A percentile compares a stretch with the other conserved stretches of the same genome.
These are phyloP conservation scores for Trichoderma oligosporum DNA, from an alignment of 2,329 filamentous ascomycete species.

Conservation along the genomic window DNA sequence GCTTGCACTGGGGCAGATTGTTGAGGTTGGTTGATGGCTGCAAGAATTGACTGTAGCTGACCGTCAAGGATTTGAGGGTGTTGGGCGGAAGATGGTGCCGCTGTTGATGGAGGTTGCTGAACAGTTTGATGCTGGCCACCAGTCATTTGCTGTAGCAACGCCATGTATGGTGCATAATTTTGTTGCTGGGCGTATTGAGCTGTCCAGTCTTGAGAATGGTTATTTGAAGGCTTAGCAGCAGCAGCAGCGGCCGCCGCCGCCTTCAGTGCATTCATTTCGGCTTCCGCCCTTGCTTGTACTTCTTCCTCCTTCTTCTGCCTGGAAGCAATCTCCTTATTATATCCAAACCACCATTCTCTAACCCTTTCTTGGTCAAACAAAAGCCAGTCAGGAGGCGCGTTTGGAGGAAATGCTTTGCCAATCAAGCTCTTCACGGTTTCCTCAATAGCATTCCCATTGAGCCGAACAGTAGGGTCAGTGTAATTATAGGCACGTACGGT, in stretches of 20 bases:
- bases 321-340: conserved; percentile 38
- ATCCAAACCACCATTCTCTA: conserved; percentile 52
- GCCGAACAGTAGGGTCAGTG: conserved; percentile 41
- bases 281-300: conserved; percentile 33
- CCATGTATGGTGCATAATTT: conserved; percentile 41
- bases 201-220: conserved; percentile 28
- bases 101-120: conserved; percentile 20
- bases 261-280: conserved; percentile 32
- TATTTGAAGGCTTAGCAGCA: conserved; percentile 6
- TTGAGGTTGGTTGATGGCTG: conserved; percentile 40
- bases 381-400: conserved; percentile 52
- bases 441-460: conserved; percentile 43
- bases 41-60: conserved; percentile 44
- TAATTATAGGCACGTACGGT: conserved; percentile 37
- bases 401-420: conserved; percentile 47
- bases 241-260: conserved; percentile 24
- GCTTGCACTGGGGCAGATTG: conserved; percentile 24
- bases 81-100: conserved; percentile 19
- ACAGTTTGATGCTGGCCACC: conserved; percentile 31
- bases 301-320: conserved; percentile 40
- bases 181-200: conserved; percentile 30
- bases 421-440: conserved; percentile 40
- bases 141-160: conserved; percentile 40
- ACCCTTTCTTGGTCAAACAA: conserved; percentile 43
- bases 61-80: conserved; percentile 34